Evolutionary conservation across 257 asterid species (phyloP).

Genomic region (Eucommia ulmoides): DNA sequence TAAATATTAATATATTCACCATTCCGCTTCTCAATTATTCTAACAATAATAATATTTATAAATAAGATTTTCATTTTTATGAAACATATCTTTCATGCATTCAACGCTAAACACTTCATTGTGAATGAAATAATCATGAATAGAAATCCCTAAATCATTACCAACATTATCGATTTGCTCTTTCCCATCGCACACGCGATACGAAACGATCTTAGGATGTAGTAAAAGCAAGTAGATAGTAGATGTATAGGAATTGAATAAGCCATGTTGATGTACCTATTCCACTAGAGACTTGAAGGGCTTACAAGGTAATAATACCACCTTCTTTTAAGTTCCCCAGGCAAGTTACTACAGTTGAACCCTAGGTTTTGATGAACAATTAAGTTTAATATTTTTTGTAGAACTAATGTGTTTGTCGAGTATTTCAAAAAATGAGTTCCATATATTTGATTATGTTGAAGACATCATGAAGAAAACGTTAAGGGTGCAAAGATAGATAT

Average conservation of each 20-base stretch:
- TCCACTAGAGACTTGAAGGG: constrained; percentile 41
- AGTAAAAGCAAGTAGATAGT: constrained; percentile 34
- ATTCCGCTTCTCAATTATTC: too few species aligned
- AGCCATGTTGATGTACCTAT: constrained; percentile 22
- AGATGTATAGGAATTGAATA: constrained; percentile 23
- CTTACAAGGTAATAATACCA: constrained; percentile 21
- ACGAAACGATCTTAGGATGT: constrained; percentile 25
- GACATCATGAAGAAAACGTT: too few species aligned
- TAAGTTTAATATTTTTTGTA: too few species aligned
- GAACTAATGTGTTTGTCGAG: too few species aligned
- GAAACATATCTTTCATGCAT: constrained; percentile 36
- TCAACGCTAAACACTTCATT: constrained; percentile 31
- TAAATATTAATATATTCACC: too few species aligned
- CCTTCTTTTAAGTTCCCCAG: constrained; percentile 33
- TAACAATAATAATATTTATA: too few species aligned
- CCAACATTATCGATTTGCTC: constrained; percentile 17
- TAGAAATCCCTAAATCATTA: constrained; percentile 5
- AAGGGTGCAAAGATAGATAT: too few species aligned
- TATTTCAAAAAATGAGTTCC: too few species aligned
- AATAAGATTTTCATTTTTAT: constrained; percentile 22
- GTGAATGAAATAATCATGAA: constrained; percentile 25
- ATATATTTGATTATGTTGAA: too few species aligned
- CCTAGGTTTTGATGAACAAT: too few species aligned
- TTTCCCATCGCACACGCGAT: constrained; percentile 16
- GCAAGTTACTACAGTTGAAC: constrained; percentile 35